Percentiles rank a stretch among this genome's conserved stretches.
These are phyloP conservation scores for Ulmus americana DNA, from an alignment of 331 rosid species.

Conservation along the genomic window DNA sequence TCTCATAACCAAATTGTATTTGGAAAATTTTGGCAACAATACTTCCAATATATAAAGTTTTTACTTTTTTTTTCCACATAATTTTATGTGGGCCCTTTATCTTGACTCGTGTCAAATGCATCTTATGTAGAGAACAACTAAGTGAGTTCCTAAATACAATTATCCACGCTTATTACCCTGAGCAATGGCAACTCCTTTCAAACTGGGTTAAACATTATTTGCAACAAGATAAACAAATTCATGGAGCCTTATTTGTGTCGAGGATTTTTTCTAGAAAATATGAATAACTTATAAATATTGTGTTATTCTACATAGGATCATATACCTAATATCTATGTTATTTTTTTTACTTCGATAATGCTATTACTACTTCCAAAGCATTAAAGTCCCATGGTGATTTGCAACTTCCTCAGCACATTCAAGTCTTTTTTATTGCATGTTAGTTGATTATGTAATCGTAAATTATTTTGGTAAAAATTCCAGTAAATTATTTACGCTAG, in stretches of 20 bases:
- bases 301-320: background rate
- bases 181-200: constrained; percentile 72
- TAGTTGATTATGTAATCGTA: too few species aligned
- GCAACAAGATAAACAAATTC: constrained; percentile 63
- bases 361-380: too few species aligned
- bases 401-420: too few species aligned
- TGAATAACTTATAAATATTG: constrained; percentile 46
- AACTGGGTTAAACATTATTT: constrained; percentile 78
- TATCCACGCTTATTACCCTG: constrained; percentile 69
- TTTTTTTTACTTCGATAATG: background rate
- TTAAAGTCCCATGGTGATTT: too few species aligned
- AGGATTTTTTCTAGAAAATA: constrained; percentile 85
- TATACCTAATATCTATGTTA: background rate
- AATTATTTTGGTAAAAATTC: too few species aligned
- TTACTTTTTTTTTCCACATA: too few species aligned
- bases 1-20: too few species aligned
- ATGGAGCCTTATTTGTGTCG: constrained; percentile 70
- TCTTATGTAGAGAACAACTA: constrained; percentile 58
- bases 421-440: too few species aligned
- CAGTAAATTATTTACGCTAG: too few species aligned
- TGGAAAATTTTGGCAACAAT: too few species aligned
- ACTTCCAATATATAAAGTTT: too few species aligned
- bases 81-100: background rate
- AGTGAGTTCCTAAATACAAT: constrained; percentile 91
- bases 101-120: constrained; percentile 10